phyloP scores from a whole-genome alignment of 169 alveolate genomes.

The Eimeria acervulina region DNA sequence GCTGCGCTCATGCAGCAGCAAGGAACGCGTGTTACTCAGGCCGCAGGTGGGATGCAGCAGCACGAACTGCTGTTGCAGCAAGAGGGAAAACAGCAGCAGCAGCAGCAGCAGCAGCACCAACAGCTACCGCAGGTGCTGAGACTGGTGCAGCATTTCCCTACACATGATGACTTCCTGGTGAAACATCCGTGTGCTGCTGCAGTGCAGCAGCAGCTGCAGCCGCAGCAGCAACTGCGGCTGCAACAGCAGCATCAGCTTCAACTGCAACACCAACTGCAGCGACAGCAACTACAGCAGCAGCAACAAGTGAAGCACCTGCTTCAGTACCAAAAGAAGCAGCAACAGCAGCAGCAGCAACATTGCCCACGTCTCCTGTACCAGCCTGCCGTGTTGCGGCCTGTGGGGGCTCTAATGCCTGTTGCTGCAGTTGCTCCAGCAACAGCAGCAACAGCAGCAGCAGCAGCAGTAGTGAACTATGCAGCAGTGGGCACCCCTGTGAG shows the following conservation, averaged over 20 bases:
- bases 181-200: not conserved
- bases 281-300: slow-evolving; percentile 37
- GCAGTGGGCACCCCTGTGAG: slow-evolving; percentile 46
- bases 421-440: slow-evolving; percentile 23
- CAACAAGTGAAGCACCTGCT: not conserved
- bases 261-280: slow-evolving; percentile 49
- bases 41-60: not conserved
- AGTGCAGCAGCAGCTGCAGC: slow-evolving; percentile 19
- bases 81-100: slow-evolving; percentile 24
- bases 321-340: not conserved
- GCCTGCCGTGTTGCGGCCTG: slow-evolving; percentile 38
- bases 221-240: slow-evolving; percentile 30
- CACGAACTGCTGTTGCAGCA: slow-evolving; percentile 22
- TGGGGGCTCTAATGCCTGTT: slow-evolving; percentile 24
- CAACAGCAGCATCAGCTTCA: slow-evolving; percentile 50
- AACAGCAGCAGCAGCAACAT: not conserved
- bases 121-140: too few species aligned
- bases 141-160: not conserved
- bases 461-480: slow-evolving; percentile 37
- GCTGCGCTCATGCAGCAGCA: slow-evolving; percentile 8
- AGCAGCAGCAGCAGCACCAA: not conserved
- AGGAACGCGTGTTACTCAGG: not conserved
- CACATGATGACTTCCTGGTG: not conserved
- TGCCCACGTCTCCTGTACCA: not conserved
- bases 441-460: slow-evolving; percentile 46